phyloP scores from a whole-genome alignment of 306 rosid genomes.

The Acacia melanoxylon region DNA sequence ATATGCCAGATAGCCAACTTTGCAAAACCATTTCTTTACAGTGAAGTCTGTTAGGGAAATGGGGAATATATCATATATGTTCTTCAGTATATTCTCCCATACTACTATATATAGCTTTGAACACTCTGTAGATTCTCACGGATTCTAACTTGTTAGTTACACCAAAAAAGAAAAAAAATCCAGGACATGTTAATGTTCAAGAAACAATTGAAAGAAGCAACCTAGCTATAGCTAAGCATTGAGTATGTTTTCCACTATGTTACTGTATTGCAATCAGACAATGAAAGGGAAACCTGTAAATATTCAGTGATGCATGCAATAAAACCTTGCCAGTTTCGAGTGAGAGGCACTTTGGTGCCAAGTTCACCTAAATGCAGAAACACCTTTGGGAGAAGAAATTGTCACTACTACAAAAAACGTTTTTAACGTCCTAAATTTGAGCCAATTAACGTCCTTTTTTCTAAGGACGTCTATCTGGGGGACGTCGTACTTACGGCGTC shows the following conservation, averaged over 20 bases:
- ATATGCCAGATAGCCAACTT: neutral
- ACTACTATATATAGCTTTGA: neutral
- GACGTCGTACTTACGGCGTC: too few species aligned
- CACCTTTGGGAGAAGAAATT: too few species aligned
- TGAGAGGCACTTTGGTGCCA: too few species aligned
- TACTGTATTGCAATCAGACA: neutral
- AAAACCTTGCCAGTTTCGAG: too few species aligned
- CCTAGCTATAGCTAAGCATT: neutral
- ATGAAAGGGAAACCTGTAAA: neutral
- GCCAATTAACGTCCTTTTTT: too few species aligned
- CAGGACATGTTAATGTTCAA: neutral
- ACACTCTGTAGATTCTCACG: neutral
- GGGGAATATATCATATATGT: neutral
- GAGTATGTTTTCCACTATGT: neutral
- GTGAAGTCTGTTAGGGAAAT: neutral
- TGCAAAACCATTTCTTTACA: neutral
- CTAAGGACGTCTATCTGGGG: too few species aligned
- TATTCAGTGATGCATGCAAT: neutral
- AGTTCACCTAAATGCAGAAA: too few species aligned
- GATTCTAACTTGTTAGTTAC: neutral
- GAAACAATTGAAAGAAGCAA: neutral
- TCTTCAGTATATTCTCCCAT: neutral
- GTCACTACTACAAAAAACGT: too few species aligned
- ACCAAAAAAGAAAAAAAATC: neutral
- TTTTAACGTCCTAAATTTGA: too few species aligned